A percentile compares a stretch with the other conserved stretches of the same genome.
These are phyloP conservation scores for Apiospora phragmitis DNA, from an alignment of 2,329 filamentous ascomycete species.

Conservation along the genomic window DNA sequence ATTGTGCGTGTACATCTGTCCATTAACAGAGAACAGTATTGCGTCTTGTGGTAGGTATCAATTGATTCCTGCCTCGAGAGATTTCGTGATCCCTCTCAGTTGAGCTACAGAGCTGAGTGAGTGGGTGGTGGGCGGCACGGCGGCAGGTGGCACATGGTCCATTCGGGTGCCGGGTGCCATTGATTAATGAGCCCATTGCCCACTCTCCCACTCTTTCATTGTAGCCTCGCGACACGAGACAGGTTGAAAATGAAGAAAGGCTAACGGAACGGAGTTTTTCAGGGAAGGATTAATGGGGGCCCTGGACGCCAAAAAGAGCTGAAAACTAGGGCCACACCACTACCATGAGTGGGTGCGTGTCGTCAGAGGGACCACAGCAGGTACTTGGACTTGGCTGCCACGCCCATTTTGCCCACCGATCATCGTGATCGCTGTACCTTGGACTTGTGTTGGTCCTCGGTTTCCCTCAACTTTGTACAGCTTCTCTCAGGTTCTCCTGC, in stretches of 20 bases:
- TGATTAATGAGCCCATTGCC: background rate
- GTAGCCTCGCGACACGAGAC: slow-evolving; percentile 5
- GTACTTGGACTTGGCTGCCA: background rate
- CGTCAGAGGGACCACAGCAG: background rate
- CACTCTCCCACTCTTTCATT: background rate
- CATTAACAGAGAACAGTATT: background rate
- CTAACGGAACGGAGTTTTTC: background rate
- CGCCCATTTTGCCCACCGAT: background rate
- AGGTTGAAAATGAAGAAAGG: slow-evolving; percentile 1
- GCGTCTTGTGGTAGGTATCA: background rate
- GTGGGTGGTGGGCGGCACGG: too few relatives aligned
- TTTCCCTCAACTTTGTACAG: background rate
- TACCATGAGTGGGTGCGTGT: background rate
- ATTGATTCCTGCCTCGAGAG: background rate
- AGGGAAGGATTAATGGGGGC: background rate
- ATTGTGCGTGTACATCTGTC: background rate
- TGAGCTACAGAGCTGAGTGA: background rate
- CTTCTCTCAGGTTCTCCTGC: background rate
- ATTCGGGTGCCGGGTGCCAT: background rate
- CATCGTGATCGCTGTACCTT: background rate
- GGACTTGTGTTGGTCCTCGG: background rate
- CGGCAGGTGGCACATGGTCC: too few relatives aligned
- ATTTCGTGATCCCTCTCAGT: background rate
- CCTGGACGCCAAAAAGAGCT: background rate
- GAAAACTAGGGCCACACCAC: background rate